Percentiles rank a stretch among this genome's conserved stretches.
Conservation (phyloP, 2,329 filamentous ascomycete species). For the Ophiostoma sp. region DNA sequence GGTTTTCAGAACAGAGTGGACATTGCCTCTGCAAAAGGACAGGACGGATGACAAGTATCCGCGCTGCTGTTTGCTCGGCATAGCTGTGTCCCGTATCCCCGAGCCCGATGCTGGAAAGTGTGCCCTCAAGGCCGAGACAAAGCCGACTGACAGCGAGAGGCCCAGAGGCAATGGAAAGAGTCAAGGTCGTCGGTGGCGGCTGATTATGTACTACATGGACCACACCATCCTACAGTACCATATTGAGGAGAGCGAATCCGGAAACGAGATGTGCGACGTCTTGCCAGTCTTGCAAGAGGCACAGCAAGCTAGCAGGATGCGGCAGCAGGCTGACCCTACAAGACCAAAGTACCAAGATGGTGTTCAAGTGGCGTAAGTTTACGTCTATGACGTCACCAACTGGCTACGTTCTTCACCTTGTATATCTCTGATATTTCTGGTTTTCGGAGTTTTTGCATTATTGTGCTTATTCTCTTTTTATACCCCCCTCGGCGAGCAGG, state of each 20-base stretch:
- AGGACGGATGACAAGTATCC: slow-evolving; percentile 30
- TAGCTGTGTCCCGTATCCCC: slow-evolving; percentile 62
- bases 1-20: slow-evolving; percentile 48
- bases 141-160: background rate
- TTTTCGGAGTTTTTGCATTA: background rate
- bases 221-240: slow-evolving; percentile 62
- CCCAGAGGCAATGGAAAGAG: too few species aligned
- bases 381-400: background rate
- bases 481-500: background rate
- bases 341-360: background rate
- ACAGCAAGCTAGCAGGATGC: background rate
- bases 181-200: slow-evolving; percentile 47
- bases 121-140: slow-evolving; percentile 25
- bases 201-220: slow-evolving; percentile 68
- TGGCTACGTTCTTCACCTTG: too few species aligned
- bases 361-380: background rate
- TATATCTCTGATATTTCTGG: background rate
- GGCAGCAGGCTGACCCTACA: background rate
- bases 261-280: background rate
- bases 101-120: slow-evolving; percentile 34
- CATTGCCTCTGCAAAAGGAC: slow-evolving; percentile 40
- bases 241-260: background rate
- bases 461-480: background rate
- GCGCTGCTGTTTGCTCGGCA: slow-evolving; percentile 54
- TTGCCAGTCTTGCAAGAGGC: background rate